Evolutionary conservation across 345 rosid species (phyloP).

Genomic region (Eutrema heterophyllum): DNA sequence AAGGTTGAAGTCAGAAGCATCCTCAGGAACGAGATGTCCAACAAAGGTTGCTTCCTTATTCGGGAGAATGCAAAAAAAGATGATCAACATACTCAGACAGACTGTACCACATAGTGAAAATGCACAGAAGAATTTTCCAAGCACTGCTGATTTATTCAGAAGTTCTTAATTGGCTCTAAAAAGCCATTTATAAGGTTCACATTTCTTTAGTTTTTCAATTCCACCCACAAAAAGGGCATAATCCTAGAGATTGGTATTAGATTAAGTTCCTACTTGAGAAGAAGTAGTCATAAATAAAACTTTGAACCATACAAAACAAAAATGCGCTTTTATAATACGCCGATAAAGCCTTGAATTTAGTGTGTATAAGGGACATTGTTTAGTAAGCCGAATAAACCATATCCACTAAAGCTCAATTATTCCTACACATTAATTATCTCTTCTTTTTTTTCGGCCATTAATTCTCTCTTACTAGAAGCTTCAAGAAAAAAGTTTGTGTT

Average conservation of each 20-base stretch:
- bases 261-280: neutral
- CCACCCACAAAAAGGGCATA: no score
- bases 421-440: neutral
- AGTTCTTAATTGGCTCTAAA: neutral
- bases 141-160: conserved; percentile 11
- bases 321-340: no score
- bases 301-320: no score
- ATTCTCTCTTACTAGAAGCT: no score
- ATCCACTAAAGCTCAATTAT: neutral
- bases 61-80: conserved; percentile 82
- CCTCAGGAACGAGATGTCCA: conserved; percentile 83
- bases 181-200: no score
- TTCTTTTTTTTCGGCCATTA: no score
- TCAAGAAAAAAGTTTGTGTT: neutral
- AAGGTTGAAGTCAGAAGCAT: conserved; percentile 45
- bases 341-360: no score
- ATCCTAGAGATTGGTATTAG: no score
- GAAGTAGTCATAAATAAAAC: no score
- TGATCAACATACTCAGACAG: conserved; percentile 71
- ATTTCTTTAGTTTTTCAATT: no score
- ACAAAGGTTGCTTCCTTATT: conserved; percentile 78
- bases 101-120: conserved; percentile 80
- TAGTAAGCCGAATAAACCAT: neutral
- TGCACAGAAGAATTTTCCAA: conserved; percentile 41
- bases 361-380: no score